Evolutionary conservation across 805 yeast genomes (phyloP).

Genomic region (Kuraishia piskuri): DNA sequence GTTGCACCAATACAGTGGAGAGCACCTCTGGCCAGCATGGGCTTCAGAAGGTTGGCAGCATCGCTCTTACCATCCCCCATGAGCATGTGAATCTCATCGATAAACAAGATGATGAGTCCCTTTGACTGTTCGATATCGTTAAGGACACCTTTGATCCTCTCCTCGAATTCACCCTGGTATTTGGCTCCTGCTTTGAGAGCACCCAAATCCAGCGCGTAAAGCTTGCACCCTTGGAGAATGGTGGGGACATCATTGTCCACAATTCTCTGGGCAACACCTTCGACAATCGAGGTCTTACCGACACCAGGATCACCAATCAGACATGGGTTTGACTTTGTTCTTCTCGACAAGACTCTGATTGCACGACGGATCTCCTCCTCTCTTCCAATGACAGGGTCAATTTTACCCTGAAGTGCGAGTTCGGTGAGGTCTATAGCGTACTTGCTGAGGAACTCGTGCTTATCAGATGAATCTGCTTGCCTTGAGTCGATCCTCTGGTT

Average conservation of each 20-base stretch:
- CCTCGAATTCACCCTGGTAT: constrained; percentile 98
- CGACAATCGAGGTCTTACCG: constrained; percentile 96
- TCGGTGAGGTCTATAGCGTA: constrained; percentile 94
- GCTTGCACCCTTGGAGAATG: constrained; percentile 69
- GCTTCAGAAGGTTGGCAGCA: constrained; percentile 93
- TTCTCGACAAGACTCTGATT: constrained; percentile 90
- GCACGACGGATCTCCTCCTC: constrained; percentile 97
- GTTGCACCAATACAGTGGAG: constrained; percentile 98
- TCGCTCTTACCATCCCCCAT: constrained; percentile 99
- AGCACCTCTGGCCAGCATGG: constrained; percentile 93
- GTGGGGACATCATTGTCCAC: constrained; percentile 93
- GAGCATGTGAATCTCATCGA: constrained; percentile 97
- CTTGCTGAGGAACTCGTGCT: constrained; percentile 76
- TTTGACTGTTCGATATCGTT: constrained; percentile 87
- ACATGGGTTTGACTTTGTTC: constrained; percentile 95
- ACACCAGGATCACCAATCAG: constrained; percentile 99
- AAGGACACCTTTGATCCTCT: constrained; percentile 92
- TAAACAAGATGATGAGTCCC: constrained; percentile 80
- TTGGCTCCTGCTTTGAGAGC: constrained; percentile 98
- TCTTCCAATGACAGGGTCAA: constrained; percentile 98
- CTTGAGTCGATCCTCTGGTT: constrained; percentile 87
- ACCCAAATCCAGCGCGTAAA: constrained; percentile 88
- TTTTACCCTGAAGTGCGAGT: constrained; percentile 85
- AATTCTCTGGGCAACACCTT: constrained; percentile 97
- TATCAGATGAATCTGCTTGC: constrained; percentile 83